Base-by-base conservation (phyloP, 1,284 basidiomycete species). In the Tilletia indica region DNA sequence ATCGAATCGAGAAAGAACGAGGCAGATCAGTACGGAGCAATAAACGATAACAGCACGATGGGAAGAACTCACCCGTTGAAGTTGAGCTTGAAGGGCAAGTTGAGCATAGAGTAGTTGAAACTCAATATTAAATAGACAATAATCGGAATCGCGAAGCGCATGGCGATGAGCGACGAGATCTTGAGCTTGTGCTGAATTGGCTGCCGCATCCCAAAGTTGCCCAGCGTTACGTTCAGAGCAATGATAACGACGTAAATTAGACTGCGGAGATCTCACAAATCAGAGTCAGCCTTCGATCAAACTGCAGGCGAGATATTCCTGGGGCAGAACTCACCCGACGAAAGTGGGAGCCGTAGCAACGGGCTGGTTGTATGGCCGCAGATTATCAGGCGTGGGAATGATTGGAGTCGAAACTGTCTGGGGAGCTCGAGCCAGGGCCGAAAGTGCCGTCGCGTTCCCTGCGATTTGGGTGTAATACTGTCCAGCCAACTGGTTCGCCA, bases 341-440 rank as follows among this genome's bases (percentile, higher is more conserved):
- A 90, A 91, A 54, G 89, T 88, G 61, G 90, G 87, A 0, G 92
- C 92, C 11, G 88, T 86, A 0, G 91, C 91, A 4, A 91, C 92
- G 34, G 91, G 88, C 51, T 89, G 85, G 75, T 89, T 87, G 79
- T 91, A 93, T 0, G 91, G 90, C 45, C 89, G 85, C 0, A 91
- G 76, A 78, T 93, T 91, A 70, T 86, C 75, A 36, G 89, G 73
- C 0, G 84, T 86, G 76, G 87, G 89, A 34, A 80, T 85, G n/a
- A 91, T 79, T 0, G 89, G 88, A 11, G 84, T 77, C 1, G 87
- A 85, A 63, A 93, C 84, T 0, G 90, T 88, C 69, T 86, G 84
- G 0, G 92, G 91, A 0, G 91, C 90, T 4, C 78, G 86, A 2
- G 85, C 80, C 34, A 91, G 85, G 16, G 90, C 76, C 5, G 71